Evolutionary conservation across 192 early-diverging fungal species (phyloP), one percentile per base, ranked within the genome.

Genomic region (Coemansia sp.): DNA sequence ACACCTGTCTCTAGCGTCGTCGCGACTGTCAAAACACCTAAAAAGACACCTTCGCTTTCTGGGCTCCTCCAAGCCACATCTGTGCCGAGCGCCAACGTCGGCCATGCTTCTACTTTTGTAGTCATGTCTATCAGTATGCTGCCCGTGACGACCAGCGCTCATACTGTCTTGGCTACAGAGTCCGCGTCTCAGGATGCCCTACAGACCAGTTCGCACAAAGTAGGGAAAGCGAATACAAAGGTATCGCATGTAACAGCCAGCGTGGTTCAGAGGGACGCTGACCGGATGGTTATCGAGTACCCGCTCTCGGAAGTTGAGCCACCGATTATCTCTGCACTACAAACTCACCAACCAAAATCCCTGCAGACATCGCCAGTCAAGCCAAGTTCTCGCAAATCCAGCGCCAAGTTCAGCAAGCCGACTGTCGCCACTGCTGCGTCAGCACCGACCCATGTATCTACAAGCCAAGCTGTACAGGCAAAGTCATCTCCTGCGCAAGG

Each of bases 201-300:
- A 13, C 50, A 52, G 4, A 12, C 6, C 50, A 52, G 10, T 15
- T 3, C 10, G 16, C 13, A 4, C 18, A 20, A 20, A 18, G n/a
- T 0, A 6, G 27, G 53, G 4, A 22, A 22, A 38, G 34, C 35
- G 9, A 22, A 35, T 35, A 13, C 18, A 38, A 49, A 34, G 43
- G 29, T 58, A 13, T 59, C 24, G 29, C 56, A 22, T 40, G 40
- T 30, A 7, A 59, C 27, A 16, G 12, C 18, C n/a, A 47, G 30
- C 20, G 30, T 38, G 11, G 30, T 39, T 16, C 34, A 27, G 20
- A 37, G 32, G 20, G 20, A 43, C 13, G 35, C 47, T 0, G 59
- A 50, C 35, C 59, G 30, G 4, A n/a, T 71, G 24, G 70, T 38
- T 16, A 65, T 71, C 18, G 70, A 65, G 22, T 71, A 65, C 24